Evolutionary conservation across 2,329 filamentous ascomycete species (phyloP).

Genomic region (Blumeria graminis): DNA sequence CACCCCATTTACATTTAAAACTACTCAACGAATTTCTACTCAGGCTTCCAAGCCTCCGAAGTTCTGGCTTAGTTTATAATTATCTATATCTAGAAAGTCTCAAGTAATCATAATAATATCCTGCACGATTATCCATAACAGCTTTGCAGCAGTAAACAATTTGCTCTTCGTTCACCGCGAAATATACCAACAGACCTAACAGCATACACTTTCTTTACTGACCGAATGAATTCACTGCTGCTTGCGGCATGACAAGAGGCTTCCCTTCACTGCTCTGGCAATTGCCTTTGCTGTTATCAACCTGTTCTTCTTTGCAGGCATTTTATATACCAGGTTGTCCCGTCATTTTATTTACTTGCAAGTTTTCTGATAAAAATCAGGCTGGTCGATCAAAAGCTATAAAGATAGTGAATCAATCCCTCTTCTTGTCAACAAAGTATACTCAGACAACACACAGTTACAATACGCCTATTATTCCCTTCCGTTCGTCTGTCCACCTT

Average conservation of each 20-base stretch:
- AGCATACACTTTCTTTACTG: too few relatives aligned
- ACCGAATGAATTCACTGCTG: neutral
- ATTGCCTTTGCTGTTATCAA: conserved; percentile 23
- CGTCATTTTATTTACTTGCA: neutral
- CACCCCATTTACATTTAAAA: too few relatives aligned
- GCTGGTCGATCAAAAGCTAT: conserved; percentile 67
- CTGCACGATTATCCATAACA: too few relatives aligned
- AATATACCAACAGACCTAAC: too few relatives aligned
- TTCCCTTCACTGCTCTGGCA: conserved; percentile 16
- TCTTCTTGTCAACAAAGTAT: conserved; percentile 78
- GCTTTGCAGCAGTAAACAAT: too few relatives aligned
- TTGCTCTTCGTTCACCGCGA: too few relatives aligned
- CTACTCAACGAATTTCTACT: too few relatives aligned
- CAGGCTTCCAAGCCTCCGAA: too few relatives aligned
- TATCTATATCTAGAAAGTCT: too few relatives aligned
- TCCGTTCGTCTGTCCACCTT: conserved; percentile 65
- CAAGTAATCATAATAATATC: too few relatives aligned
- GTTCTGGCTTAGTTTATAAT: too few relatives aligned
- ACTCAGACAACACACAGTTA: conserved; percentile 71
- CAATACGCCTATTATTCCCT: conserved; percentile 80
- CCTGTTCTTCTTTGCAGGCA: conserved; percentile 29
- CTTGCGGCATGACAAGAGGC: conserved; percentile 6
- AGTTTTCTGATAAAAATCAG: conserved; percentile 18
- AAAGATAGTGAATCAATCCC: conserved; percentile 53
- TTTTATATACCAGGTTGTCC: conserved; percentile 68